Evolutionary conservation across 805 yeast genomes (phyloP), one percentile per base, ranked within the genome.

Genomic region (Hanseniaspora clermontiae): DNA sequence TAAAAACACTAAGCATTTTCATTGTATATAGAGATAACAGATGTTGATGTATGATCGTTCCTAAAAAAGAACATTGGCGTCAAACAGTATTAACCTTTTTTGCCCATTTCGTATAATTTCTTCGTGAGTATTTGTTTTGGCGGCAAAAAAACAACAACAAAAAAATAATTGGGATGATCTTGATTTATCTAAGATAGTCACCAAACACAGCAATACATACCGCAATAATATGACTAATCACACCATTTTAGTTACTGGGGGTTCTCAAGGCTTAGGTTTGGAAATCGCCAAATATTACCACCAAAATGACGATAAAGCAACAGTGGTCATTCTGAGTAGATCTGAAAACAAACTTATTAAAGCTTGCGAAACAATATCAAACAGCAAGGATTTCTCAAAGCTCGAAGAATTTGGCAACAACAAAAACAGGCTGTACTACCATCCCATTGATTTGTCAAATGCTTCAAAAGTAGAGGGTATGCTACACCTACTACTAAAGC

Each of bases 241-340:
- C 77, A 64, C 78, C 1, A 89, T 84, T 2, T 75, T 91, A 17
- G 76, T 91, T n/a, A 79, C 95, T 0, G 98, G 98, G 3, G 97
- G 88, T 0, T 88, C 96, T 0, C 98, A 91, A 65, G 98, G 98
- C 0, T 72, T 91, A 0, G 98, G 98, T 0, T 81, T 81, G 3
- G 86, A 84, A 40, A 68, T 91, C 57, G 95, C 95, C 0, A 71
- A 72, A 43, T 74, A 77, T 56, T 71, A 83, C 48, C 79, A 75
- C 57, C 43, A 57, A 8, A 64, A 61, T 31, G 59, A 73, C 1
- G 62, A 65, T 19, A 82, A 83, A 3, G 84, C 89, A 39, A 76
- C 78, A 54, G 86, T 90, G 1, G 71, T 84, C 1, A 69, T 93
- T 19, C 84, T 90, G 12, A 88, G 97, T 1, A 74, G 98, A 61